phyloP scores from a whole-genome alignment of 306 rosid species.

The Betula pendula region DNA sequence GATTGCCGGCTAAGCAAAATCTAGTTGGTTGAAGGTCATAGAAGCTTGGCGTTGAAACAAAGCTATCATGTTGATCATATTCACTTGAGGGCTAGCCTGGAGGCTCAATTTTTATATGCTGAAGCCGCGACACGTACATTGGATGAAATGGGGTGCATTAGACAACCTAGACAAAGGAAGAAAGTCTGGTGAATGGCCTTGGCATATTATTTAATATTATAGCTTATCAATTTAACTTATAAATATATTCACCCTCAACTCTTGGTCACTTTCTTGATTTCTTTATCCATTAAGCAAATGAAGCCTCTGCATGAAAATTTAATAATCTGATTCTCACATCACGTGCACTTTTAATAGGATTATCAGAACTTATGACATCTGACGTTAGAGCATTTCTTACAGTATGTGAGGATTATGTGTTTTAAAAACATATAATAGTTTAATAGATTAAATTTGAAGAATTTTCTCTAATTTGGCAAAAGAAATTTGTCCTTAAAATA shows the following conservation, averaged over 20 bases:
- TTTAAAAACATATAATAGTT: too few species aligned
- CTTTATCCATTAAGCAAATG: background rate
- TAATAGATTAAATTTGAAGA: too few species aligned
- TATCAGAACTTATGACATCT: too few species aligned
- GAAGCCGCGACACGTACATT: background rate
- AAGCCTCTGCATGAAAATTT: too few species aligned
- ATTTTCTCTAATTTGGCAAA: too few species aligned
- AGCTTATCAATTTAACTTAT: background rate
- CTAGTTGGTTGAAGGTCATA: constrained; percentile 15
- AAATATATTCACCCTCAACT: background rate
- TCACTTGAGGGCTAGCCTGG: constrained; percentile 4
- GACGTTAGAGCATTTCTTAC: too few species aligned
- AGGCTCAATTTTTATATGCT: background rate
- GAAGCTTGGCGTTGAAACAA: constrained; percentile 57
- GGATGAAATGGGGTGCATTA: background rate
- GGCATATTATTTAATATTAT: background rate
- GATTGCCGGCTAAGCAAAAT: constrained; percentile 43
- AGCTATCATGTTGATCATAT: constrained; percentile 28
- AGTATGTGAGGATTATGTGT: too few species aligned
- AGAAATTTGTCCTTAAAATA: too few species aligned
- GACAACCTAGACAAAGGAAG: constrained; percentile 4
- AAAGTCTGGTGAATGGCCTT: constrained; percentile 9
- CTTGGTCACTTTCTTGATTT: background rate
- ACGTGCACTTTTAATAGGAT: too few species aligned
- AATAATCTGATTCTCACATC: too few species aligned